Conservation (phyloP, 2,329 filamentous ascomycete genomes). For the Xylaria sp. region DNA sequence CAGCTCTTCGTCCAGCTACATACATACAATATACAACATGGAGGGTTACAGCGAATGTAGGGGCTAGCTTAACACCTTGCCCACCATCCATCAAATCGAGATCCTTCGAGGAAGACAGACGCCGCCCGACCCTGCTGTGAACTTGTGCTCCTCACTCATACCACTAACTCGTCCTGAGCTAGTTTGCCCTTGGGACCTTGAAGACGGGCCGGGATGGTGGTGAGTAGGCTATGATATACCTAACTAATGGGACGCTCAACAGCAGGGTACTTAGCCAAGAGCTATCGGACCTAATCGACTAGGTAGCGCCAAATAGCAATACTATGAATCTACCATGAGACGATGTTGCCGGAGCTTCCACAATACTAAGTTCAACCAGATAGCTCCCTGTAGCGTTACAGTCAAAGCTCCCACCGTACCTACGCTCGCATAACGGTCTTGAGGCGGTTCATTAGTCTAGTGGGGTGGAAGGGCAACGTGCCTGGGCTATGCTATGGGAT, state of each 20-base stretch:
- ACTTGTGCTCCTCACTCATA: constrained; percentile 1
- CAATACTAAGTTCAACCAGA: constrained; percentile 21
- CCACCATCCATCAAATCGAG: constrained; percentile 26
- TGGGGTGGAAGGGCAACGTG: constrained; percentile 31
- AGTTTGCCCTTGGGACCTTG: not conserved
- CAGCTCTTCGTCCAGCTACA: constrained; percentile 15
- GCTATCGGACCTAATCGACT: constrained; percentile 8
- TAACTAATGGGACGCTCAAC: not conserved
- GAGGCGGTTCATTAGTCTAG: constrained; percentile 24
- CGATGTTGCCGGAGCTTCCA: constrained; percentile 15
- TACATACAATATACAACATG: constrained; percentile 8
- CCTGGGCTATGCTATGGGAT: constrained; percentile 28
- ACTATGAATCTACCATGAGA: constrained; percentile 1
- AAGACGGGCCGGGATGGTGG: not conserved
- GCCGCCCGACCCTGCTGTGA: constrained; percentile 1
- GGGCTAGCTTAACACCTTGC: constrained; percentile 15
- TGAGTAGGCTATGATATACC: not conserved
- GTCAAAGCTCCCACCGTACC: constrained; percentile 22
- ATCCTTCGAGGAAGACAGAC: constrained; percentile 15
- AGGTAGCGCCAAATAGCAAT: constrained; percentile 9
- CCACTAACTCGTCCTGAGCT: not conserved
- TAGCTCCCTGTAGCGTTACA: constrained; percentile 15
- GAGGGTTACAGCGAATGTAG: constrained; percentile 30
- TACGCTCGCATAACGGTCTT: constrained; percentile 30
- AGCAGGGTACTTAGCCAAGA: not conserved